A percentile compares a stretch with the other conserved stretches of the same genome.
These are phyloP conservation scores for Pleurotus eryngii DNA, from an alignment of 768 basidiomycete species.

Conservation along the genomic window DNA sequence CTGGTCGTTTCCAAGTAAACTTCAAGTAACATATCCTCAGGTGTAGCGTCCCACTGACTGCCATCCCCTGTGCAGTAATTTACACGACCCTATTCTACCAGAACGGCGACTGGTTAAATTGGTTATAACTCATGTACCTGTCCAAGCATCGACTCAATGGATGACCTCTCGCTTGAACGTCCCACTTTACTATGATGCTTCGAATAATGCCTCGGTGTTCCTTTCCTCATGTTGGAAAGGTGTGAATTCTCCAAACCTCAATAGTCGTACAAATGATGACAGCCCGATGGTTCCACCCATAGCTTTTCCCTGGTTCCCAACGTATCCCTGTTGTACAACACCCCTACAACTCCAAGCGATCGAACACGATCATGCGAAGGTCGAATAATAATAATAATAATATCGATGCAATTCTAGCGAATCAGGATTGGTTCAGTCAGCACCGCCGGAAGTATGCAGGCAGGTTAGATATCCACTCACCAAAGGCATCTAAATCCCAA, in stretches of 20 bases:
- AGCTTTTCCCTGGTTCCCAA: background rate
- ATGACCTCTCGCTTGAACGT: background rate
- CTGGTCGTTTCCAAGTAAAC: slow-evolving; percentile 35
- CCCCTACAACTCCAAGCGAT: slow-evolving; percentile 2
- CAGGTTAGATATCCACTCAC: background rate
- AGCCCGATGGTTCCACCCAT: background rate
- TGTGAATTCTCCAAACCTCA: background rate
- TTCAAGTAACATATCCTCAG: background rate
- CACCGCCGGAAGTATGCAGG: background rate
- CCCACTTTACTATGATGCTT: background rate
- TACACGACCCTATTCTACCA: slow-evolving; percentile 38
- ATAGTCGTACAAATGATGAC: background rate
- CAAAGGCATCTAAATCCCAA: background rate
- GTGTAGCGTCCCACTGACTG: background rate
- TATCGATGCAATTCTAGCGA: slow-evolving; percentile 3
- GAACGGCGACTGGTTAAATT: background rate
- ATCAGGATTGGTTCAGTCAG: background rate
- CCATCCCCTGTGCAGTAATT: slow-evolving; percentile 34
- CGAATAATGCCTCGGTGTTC: background rate
- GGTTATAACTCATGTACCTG: background rate
- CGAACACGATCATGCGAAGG: background rate
- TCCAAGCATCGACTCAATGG: background rate
- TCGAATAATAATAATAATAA: slow-evolving; percentile 10
- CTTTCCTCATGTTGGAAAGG: background rate
- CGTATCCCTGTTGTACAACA: background rate